A percentile compares a stretch with the other conserved stretches of the same genome.
Conservation (phyloP, 257 asterid species). For the Penstemon davidsonii region DNA sequence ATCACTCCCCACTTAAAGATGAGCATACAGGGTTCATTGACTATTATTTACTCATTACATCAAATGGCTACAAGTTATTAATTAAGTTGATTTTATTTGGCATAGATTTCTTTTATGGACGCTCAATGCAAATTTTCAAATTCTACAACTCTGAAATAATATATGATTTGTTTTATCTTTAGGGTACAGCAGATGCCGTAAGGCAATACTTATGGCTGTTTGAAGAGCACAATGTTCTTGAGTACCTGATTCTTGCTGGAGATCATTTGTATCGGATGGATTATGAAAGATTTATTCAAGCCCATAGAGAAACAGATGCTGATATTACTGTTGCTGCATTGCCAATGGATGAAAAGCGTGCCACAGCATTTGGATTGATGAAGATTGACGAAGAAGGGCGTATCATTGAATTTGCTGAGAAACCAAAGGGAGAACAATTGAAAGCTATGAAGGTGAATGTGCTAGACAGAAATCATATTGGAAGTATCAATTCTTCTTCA, state of each 20-base stretch:
- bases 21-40: constrained; percentile 1
- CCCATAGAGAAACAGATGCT: constrained; percentile 98
- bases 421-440: constrained; percentile 89
- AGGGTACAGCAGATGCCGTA: constrained; percentile 99
- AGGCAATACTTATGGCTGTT: constrained; percentile 91
- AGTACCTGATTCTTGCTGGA: constrained; percentile 87
- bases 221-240: constrained; percentile 88
- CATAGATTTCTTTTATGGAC: neutral
- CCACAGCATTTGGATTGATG: constrained; percentile 94
- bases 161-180: constrained; percentile 22
- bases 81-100: constrained; percentile 11
- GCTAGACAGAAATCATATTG: constrained; percentile 1
- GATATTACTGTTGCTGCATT: constrained; percentile 95
- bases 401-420: constrained; percentile 84
- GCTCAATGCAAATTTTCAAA: constrained; percentile 17
- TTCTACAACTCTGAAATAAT: constrained; percentile 18
- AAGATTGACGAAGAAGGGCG: constrained; percentile 98
- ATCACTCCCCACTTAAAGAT: neutral
- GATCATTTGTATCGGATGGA: constrained; percentile 96
- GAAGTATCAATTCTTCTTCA: neutral
- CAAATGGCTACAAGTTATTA: constrained; percentile 13
- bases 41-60: constrained; percentile 1
- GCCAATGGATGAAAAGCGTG: constrained; percentile 97
- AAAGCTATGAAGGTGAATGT: constrained; percentile 73
- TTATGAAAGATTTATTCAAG: constrained; percentile 89